These are phyloP conservation scores for Aspergillus luchuensis DNA, from an alignment of 2,329 filamentous ascomycete species.

Conservation along the genomic window DNA sequence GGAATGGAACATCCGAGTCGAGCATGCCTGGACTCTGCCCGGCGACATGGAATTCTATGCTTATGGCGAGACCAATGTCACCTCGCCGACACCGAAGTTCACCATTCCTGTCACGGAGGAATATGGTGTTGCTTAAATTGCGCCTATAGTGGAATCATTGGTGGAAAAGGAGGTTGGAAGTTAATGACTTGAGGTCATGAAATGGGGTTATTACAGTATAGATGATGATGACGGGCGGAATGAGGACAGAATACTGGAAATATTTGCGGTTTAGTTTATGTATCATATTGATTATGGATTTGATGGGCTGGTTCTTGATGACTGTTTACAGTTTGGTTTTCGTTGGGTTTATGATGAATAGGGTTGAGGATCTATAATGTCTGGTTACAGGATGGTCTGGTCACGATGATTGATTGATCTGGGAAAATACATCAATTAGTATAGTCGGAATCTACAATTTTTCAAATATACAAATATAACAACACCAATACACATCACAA, in stretches of 20 bases:
- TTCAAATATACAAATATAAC: not conserved
- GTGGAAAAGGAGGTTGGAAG: not conserved
- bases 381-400: slow-evolving; percentile 8
- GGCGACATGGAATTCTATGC: slow-evolving; percentile 22
- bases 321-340: not conserved
- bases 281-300: not conserved
- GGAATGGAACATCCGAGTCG: slow-evolving; percentile 31
- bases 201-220: not conserved
- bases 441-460: no score
- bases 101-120: slow-evolving; percentile 24
- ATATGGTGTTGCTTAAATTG: slow-evolving; percentile 32
- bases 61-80: slow-evolving; percentile 28
- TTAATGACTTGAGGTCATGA: not conserved
- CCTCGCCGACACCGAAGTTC: slow-evolving; percentile 22
- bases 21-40: slow-evolving; percentile 29
- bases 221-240: not conserved
- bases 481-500: not conserved
- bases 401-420: not conserved
- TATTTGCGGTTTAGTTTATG: not conserved
- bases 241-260: not conserved
- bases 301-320: not conserved
- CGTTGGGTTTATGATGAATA: not conserved
- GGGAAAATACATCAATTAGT: not conserved
- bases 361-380: slow-evolving; percentile 2
- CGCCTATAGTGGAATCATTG: not conserved